phyloP scores from a whole-genome alignment of 2,329 filamentous ascomycete genomes.

The Emmonsia crescens region DNA sequence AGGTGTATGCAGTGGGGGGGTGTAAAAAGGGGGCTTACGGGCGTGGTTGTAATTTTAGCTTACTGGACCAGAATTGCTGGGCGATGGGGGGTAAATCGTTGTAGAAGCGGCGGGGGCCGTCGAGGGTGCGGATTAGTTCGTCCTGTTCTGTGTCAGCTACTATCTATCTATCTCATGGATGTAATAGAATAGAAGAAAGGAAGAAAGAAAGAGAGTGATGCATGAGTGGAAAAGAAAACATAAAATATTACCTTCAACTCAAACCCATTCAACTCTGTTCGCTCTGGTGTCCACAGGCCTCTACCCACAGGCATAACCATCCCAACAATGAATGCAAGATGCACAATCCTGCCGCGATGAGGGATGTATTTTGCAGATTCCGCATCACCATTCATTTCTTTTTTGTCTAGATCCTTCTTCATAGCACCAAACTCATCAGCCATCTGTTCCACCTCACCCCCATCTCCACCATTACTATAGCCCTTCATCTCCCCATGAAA shows the following conservation, averaged over 20 bases:
- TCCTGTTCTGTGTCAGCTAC: background rate
- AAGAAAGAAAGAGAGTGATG: background rate
- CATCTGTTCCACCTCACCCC: background rate
- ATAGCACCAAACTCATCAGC: background rate
- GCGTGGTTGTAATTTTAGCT: constrained; percentile 3
- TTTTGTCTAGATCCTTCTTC: background rate
- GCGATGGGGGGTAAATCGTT: constrained; percentile 5
- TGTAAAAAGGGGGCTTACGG: background rate
- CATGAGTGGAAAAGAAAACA: background rate
- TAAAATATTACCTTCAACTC: background rate
- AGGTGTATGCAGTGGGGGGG: background rate
- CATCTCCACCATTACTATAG: background rate
- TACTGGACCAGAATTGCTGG: constrained; percentile 2
- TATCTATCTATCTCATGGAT: background rate
- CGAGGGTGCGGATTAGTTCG: constrained; percentile 3
- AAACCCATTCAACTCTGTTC: background rate
- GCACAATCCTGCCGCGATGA: constrained; percentile 6
- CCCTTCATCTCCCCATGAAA: constrained; percentile 7
- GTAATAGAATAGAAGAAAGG: background rate
- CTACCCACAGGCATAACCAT: constrained; percentile 3
- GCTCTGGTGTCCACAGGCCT: constrained; percentile 2
- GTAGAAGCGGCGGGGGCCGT: constrained; percentile 7
- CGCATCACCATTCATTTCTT: background rate
- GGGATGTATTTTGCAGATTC: background rate
- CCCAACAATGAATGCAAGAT: constrained; percentile 7